Percentiles rank a stretch among this genome's conserved stretches.
These are phyloP conservation scores for Chrysosphaeria jannelii DNA, from an alignment of 2,329 filamentous ascomycete genomes.

Conservation along the genomic window DNA sequence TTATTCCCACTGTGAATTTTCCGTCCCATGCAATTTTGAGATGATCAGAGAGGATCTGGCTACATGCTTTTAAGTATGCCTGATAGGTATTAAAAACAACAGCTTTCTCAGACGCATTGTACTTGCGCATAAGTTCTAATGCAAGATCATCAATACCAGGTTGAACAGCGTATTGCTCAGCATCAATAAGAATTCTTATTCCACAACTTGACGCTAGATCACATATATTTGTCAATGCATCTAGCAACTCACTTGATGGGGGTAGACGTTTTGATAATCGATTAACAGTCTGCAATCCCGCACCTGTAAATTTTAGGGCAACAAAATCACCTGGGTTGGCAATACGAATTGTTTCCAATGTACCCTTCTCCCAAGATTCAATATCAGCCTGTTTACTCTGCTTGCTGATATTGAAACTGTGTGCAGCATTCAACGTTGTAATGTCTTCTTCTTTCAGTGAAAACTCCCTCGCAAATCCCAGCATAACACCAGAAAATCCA, in stretches of 20 bases:
- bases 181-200: conserved; percentile 54
- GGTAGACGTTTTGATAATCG: conserved; percentile 29
- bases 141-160: conserved; percentile 58
- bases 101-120: conserved; percentile 33
- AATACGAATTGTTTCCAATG: conserved; percentile 40
- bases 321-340: conserved; percentile 40
- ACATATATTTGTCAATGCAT: conserved; percentile 48
- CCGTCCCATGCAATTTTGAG: conserved; percentile 25
- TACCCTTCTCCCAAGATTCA: conserved; percentile 40
- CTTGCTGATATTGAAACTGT: too few species aligned
- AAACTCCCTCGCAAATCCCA: conserved; percentile 61
- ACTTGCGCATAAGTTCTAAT: conserved; percentile 42
- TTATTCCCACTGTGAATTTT: conserved; percentile 38
- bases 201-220: conserved; percentile 35
- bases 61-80: conserved; percentile 37
- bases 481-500: conserved; percentile 58
- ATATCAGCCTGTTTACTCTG: conserved; percentile 27
- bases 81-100: conserved; percentile 62
- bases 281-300: conserved; percentile 41
- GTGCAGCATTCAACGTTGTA: conserved; percentile 14
- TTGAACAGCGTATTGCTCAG: conserved; percentile 57
- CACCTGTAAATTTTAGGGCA: conserved; percentile 52
- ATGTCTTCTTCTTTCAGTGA: conserved; percentile 29
- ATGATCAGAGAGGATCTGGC: conserved; percentile 24
- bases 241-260: conserved; percentile 31